A percentile compares a stretch with the other conserved stretches of the same genome.
Conservation (phyloP, 179 eudicot species). For the Corrigiola litoralis region DNA sequence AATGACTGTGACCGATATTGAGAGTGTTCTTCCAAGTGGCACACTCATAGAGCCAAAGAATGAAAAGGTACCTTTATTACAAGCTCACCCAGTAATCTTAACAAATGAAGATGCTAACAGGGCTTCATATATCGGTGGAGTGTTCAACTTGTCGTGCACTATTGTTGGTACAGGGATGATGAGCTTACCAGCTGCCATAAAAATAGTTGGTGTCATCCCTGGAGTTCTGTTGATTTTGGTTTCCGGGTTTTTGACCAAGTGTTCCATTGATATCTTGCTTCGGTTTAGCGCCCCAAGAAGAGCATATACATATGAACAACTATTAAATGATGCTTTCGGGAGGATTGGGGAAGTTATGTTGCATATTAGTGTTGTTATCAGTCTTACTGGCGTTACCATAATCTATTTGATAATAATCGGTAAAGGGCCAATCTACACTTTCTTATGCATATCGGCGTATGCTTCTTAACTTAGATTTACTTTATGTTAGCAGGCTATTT, state of each 20-base stretch:
- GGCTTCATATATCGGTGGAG: constrained; percentile 20
- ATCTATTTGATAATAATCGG: constrained; percentile 42
- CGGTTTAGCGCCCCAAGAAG: constrained; percentile 31
- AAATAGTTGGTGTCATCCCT: constrained; percentile 35
- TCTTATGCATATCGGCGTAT: neutral
- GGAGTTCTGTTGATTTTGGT: constrained; percentile 30
- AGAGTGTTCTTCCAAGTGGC: neutral
- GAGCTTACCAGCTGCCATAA: constrained; percentile 32
- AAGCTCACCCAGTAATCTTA: constrained; percentile 2
- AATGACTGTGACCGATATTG: constrained; percentile 14
- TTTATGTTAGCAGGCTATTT: neutral
- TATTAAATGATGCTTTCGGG: constrained; percentile 40
- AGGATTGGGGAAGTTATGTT: constrained; percentile 30
- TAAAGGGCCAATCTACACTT: constrained; percentile 8
- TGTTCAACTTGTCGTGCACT: constrained; percentile 25
- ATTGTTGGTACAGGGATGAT: constrained; percentile 33
- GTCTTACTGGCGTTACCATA: constrained; percentile 29
- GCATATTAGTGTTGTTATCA: constrained; percentile 36
- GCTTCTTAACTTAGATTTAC: neutral
- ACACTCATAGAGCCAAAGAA: neutral
- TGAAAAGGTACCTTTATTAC: constrained; percentile 3
- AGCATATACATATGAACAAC: constrained; percentile 34
- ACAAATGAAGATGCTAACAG: constrained; percentile 25
- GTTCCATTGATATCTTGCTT: constrained; percentile 37
- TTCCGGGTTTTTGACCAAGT: constrained; percentile 38